These are phyloP conservation scores for Termitomyces heimii DNA, from an alignment of 768 basidiomycete genomes.

Conservation along the genomic window DNA sequence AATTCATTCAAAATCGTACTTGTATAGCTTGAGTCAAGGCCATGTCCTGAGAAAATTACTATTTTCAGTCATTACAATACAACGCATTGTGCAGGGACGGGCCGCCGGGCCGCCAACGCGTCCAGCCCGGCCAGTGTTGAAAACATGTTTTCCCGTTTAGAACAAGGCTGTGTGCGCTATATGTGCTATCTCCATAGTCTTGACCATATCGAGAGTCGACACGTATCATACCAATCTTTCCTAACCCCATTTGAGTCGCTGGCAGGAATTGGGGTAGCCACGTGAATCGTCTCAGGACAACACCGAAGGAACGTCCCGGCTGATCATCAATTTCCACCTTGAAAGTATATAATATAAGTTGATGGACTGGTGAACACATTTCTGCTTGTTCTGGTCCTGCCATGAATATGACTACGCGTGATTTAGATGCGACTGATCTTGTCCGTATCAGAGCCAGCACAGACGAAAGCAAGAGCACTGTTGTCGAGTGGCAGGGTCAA, in stretches of 20 bases:
- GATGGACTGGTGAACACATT: not conserved
- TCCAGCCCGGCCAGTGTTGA: no score
- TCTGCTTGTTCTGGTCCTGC: not conserved
- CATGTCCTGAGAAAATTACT: no score
- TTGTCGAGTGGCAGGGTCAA: conserved; percentile 16
- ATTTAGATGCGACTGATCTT: conserved; percentile 7
- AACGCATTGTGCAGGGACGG: no score
- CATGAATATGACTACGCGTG: not conserved
- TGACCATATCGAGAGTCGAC: not conserved
- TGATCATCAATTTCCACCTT: not conserved
- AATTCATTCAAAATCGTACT: no score
- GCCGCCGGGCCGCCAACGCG: no score
- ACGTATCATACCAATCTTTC: not conserved
- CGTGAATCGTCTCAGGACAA: not conserved
- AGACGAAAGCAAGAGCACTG: conserved; percentile 6
- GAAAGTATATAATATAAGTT: not conserved
- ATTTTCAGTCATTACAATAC: no score
- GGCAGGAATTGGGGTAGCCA: not conserved
- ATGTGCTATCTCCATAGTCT: no score
- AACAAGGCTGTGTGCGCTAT: no score
- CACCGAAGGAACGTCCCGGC: not conserved
- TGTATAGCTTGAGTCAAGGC: no score
- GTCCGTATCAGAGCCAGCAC: conserved; percentile 15
- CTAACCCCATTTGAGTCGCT: not conserved
- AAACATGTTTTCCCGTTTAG: no score